phyloP scores from a whole-genome alignment of 805 yeast genomes.

The Kurtzmaniella cleridarum region DNA sequence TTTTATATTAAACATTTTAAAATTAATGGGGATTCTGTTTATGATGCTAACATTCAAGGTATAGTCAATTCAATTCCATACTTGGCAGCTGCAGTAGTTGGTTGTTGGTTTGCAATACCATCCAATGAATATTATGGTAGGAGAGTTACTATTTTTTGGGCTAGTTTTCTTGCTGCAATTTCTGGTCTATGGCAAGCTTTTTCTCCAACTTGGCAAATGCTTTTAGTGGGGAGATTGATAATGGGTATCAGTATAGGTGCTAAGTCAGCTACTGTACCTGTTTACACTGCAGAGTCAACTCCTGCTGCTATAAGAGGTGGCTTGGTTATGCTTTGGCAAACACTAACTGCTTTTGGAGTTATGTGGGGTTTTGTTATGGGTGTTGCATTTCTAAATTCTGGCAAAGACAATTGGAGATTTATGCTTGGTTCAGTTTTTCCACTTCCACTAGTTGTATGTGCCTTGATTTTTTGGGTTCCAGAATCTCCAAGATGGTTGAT shows the following conservation, averaged over 20 bases:
- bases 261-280: conserved; percentile 11
- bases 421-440: conserved; percentile 12
- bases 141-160: conserved; percentile 7
- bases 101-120: conserved; percentile 6
- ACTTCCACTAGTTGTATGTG: conserved; percentile 7
- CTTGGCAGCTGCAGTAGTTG: conserved; percentile 8
- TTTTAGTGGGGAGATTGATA: conserved; percentile 10
- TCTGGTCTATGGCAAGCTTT: conserved; percentile 13
- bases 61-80: conserved; percentile 8
- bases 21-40: not conserved
- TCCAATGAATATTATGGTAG: conserved; percentile 9
- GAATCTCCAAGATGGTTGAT: conserved; percentile 23
- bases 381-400: conserved; percentile 7
- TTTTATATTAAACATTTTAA: conserved; percentile 5
- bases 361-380: conserved; percentile 10
- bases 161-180: conserved; percentile 7
- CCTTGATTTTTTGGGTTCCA: conserved; percentile 14
- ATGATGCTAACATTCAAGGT: conserved; percentile 10
- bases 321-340: conserved; percentile 12
- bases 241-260: conserved; percentile 12
- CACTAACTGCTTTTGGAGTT: conserved; percentile 13
- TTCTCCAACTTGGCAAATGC: conserved; percentile 3
- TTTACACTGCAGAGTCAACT: conserved; percentile 9
- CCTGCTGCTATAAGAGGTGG: conserved; percentile 12
- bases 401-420: conserved; percentile 9